Evolutionary conservation across 2,329 filamentous ascomycete genomes (phyloP), one percentile per base, ranked within the genome.

Genomic region (Hymenotorrendiella dingleyae): DNA sequence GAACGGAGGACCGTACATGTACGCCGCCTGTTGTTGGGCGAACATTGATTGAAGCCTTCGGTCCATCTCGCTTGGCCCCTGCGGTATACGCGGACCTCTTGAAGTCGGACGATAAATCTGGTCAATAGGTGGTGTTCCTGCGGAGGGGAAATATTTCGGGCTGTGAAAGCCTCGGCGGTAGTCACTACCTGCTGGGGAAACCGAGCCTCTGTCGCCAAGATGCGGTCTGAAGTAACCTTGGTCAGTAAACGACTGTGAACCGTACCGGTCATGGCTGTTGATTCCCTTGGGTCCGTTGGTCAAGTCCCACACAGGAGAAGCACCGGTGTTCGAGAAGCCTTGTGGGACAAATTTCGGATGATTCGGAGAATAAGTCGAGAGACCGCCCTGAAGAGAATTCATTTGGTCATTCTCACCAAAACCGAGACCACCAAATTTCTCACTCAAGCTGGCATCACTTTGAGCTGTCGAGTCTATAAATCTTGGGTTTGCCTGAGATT

Each of bases 401-500:
- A 36, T 28, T 28, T 49, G 47, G n/a, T 58, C 54, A n/a, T 37
- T 40, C 6, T 60, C 54, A 36, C 32, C 40, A 39, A 62, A 52
- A 6, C 40, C 45, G 23, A 59, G 46, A 8, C 39, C 51, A 19
- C 50, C 50, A 48, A 61, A 49, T 35, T 54, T 58, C 19, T 60
- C 57, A 30, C 45, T 51, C 29, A 59, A 28, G 11, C 58, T 58
- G 10, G 47, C 43, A 36, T 61, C 57, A 14, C 40, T 46, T 40
- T 55, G 54, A 17, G 46, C 37, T 12, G 36, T 43, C 9, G 54
- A 35, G 10, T 60, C 54, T 28, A 21, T 32, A 32, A 50, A 59
- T 23, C 53, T 52, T 8, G 64, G 60, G 46, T 68, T 71, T 33
- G 64, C 59, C 46, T 73, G 70, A 5, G 71, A 61, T 4, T 67